phyloP scores from a whole-genome alignment of 441 rosid genomes.

The Syzygium malaccense region DNA sequence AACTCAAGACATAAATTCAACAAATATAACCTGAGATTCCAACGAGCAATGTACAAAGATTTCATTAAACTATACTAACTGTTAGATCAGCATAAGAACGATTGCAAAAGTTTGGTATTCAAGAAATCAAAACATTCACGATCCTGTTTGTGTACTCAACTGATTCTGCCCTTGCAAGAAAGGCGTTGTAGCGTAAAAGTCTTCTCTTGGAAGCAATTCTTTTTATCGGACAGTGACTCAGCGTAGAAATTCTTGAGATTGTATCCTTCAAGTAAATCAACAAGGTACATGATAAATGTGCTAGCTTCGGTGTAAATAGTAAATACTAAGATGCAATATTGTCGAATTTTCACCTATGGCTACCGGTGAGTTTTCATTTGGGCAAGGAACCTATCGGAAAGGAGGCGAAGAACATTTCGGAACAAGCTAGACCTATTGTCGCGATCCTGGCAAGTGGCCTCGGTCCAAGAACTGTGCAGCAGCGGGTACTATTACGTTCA shows the following conservation, averaged over 20 bases:
- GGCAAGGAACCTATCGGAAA: background rate
- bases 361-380: background rate
- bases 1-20: too few relatives aligned
- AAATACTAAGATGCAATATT: background rate
- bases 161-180: background rate
- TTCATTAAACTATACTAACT: background rate
- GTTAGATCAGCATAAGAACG: background rate
- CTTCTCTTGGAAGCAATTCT: background rate
- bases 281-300: background rate
- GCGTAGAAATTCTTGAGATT: background rate
- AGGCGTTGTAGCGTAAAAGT: background rate
- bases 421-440: background rate
- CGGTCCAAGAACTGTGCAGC: background rate
- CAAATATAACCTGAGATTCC: background rate
- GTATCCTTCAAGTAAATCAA: background rate
- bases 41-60: background rate
- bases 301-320: accelerated
- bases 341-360: background rate
- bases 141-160: background rate
- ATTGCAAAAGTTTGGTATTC: background rate
- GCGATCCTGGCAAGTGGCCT: background rate
- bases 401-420: background rate
- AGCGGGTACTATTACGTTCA: background rate
- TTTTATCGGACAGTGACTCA: background rate
- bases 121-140: background rate